Evolutionary conservation across 768 basidiomycete species (phyloP), one percentile per base, ranked within the genome.

Genomic region (Dioszegia crocea): DNA sequence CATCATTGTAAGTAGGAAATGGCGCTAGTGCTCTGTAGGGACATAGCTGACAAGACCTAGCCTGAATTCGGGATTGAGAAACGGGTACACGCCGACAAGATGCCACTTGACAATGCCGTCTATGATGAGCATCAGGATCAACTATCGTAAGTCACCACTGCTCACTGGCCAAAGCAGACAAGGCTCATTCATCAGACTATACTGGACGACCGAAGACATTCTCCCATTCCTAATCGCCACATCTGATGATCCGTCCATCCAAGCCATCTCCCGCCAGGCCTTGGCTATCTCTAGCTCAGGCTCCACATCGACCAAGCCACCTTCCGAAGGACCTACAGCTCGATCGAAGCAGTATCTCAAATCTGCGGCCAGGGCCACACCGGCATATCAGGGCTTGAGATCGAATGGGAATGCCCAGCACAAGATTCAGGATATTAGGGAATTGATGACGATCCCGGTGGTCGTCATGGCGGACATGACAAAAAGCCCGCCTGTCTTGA

Each of bases 31-130:
- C 24, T 11, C 11, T 21, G 17, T 26, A 44, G 41, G 59, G 21
- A 57, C 24, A 55, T 16, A 33, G 56, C 47, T 64, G 31, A 58
- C 60, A 17, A 38, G 9, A 3, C 6, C 14, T 56, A 75, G 74
- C 88, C 91, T 40, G 96, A 98, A 76, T 98, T 98, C 73, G 91
- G 94, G 30, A 97, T 99, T 66, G 96, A 99, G 80, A 99, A 99
- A 81, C 84, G 96, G 36, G 93, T 98, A 2, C 96, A 98, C 70
- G 90, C 93, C 40, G 96, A 98, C 74, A 92, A 98, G 79, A 96
- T 99, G 90, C 94, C 96, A 24, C 90, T 96, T 59, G 91, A 96
- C 88, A 97, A 94, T 68, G 88, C 91, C 72, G 91, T 97, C 51
- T 91, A 91, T 74, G 93, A 98, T 71, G 94, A 97, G 77, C 93